Base-by-base conservation (phyloP, 2,329 filamentous ascomycete species). In the Cladosporium austrohemisphaericum region DNA sequence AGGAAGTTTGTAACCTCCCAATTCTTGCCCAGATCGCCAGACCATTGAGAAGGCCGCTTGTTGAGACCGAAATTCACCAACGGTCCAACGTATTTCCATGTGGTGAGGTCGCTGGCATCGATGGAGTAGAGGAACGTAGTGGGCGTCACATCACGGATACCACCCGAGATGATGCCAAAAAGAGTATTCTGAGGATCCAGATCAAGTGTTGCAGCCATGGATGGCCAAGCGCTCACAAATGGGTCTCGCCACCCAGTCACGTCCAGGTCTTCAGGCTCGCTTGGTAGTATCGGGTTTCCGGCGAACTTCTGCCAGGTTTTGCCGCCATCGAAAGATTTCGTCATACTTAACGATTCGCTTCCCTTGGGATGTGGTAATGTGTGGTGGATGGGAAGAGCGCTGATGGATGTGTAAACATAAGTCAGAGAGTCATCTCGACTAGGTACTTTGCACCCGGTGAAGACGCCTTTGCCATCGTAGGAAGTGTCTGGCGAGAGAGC, bases 1-100 rank as follows among this genome's bases (percentile, higher is more conserved):
- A 72, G 60, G 37, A 77, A 68, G 54, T 75, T 77, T 18, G 67
- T 70, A 8, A 73, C 72, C 53, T 78, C 75, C 74, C 75, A 77
- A 44, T 79, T 79, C 8, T 71, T 63, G 0, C 76, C 76, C 9
- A 76, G 65, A 36, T 78, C 73, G 2, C 75, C 73, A 0, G 69
- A 71, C 75, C 76, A 78, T 38, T 65, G 61, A 0, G 72, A 71
- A 0, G 68, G 59, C 5, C 60, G 60, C 22, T 67, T 65, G 19
- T 71, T 71, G 7, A 68, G 54, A 0, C 67, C 68, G 4, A 74
- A 54, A 41, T 74, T 62, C 4, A 71, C 55, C 19, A 78, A 58
- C 3, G 67, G 65, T 2, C 74, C 73, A 5, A 74, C 37, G 32
- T 73, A 78, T 14, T 61, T 54, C 76, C 76, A 78, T 9, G 67